Evolutionary conservation across 139 green algal species (phyloP), one percentile per base, ranked within the genome.

Genomic region (Picochlorum costavermella): DNA sequence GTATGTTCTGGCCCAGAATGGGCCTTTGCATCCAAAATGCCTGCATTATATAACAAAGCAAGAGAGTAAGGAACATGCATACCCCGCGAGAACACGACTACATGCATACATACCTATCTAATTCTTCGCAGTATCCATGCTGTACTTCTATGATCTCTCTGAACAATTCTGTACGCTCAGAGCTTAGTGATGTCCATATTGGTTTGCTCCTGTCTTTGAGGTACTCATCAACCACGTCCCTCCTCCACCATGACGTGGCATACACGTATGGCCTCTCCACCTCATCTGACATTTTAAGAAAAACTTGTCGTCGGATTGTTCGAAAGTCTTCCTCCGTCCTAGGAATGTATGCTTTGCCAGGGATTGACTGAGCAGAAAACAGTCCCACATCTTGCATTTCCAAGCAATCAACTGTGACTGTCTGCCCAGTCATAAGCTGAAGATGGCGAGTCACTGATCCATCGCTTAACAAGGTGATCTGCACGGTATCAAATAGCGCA

Each of bases 381-480:
- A 28, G 17, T 0, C 75, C 74, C 6, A 92, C 73, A 45, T 76
- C 62, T 0, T 51, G 30, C 84, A 89, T 89, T 31, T 88, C 75
- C 16, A 95, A 56, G 72, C 87, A 95, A 23, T 93, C 84, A 44
- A 84, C 73, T 49, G 67, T 14, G 62, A 81, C 61, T 2, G 64
- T 46, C 5, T 67, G 45, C 63, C 75, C 79, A 12, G 80, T 91
- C 60, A 96, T 67, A 2, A 96, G 79, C 78, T 98, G 81, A 61
- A 98, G 80, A 68, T 98, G 92, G 1, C 92, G 79, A 0, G 92
- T 98, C 4, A 98, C 91, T n/a, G 85, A 95, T 6, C 92, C 92
- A 70, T 98, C 92, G 68, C 82, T 94, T 4, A 98, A 73, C 2
- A 97, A 74, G 48, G 96, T 75, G 16, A 96, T 23, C 61, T 74